These are phyloP conservation scores for Eucalyptus dawsonii DNA, from an alignment of 345 rosid species.

Conservation along the genomic window DNA sequence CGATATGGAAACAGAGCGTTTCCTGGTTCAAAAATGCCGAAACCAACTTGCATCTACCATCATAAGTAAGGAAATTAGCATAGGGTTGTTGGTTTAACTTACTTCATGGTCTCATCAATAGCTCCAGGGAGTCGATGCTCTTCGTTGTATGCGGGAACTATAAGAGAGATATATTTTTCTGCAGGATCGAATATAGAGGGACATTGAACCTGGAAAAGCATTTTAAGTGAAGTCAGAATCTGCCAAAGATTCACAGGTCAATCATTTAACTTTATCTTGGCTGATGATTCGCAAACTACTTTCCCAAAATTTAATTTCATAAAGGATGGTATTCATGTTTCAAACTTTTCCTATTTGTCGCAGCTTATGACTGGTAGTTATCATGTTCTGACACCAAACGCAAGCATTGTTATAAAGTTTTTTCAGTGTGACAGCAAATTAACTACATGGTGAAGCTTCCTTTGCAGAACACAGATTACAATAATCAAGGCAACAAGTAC, in stretches of 20 bases:
- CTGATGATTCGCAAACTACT: neutral
- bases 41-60: neutral
- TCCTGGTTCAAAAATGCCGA: too few species aligned
- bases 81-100: constrained; percentile 3
- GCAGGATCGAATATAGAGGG: constrained; percentile 62
- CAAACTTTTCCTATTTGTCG: neutral
- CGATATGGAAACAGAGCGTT: too few species aligned
- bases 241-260: neutral
- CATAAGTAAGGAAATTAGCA: neutral
- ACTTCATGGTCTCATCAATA: constrained; percentile 84
- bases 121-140: constrained; percentile 89
- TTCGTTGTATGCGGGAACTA: constrained; percentile 89
- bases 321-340: neutral
- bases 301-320: neutral
- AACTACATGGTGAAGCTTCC: neutral
- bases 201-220: constrained; percentile 48
- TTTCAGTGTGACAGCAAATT: neutral
- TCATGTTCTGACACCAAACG: neutral
- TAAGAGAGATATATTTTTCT: constrained; percentile 68
- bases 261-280: neutral
- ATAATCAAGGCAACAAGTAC: neutral
- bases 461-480: neutral
- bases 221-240: neutral
- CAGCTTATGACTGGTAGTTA: neutral
- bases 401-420: neutral